Conservation (phyloP, 441 rosid genomes). For the Gossypium trilobum region DNA sequence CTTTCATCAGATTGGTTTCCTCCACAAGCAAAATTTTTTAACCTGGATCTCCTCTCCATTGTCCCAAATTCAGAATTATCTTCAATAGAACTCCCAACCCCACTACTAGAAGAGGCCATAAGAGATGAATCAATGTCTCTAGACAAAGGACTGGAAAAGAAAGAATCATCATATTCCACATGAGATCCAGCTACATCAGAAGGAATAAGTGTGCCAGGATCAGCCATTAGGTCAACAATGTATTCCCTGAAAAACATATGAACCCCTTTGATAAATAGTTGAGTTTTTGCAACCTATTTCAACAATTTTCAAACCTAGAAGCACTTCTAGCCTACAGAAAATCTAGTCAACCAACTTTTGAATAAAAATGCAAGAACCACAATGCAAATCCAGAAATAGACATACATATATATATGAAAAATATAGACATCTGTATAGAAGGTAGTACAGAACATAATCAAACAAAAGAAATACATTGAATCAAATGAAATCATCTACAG, state of each 20-base stretch:
- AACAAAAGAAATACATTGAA: not conserved
- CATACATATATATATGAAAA: not conserved
- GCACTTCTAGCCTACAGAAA: not conserved
- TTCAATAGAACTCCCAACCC: slow-evolving; percentile 48
- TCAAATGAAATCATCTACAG: not conserved
- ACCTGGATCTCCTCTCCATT: slow-evolving; percentile 35
- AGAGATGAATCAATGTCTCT: slow-evolving; percentile 47
- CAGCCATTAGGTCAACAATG: slow-evolving; percentile 95
- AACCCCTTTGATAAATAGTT: slow-evolving; percentile 17
- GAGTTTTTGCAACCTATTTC: slow-evolving; percentile 7
- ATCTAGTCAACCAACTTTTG: not conserved
- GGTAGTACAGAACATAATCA: not conserved
- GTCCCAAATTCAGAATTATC: slow-evolving; percentile 45
- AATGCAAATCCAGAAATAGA: not conserved
- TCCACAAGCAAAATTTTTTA: slow-evolving; percentile 24
- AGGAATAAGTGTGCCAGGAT: slow-evolving; percentile 94
- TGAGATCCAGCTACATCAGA: slow-evolving; percentile 70
- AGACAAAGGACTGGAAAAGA: slow-evolving; percentile 51
- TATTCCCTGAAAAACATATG: slow-evolving; percentile 76
- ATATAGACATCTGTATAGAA: not conserved
- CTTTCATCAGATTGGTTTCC: slow-evolving; percentile 33
- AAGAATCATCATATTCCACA: slow-evolving; percentile 47
- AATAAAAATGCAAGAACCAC: slow-evolving; percentile 3
- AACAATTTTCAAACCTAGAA: slow-evolving; percentile 8
- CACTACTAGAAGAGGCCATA: slow-evolving; percentile 61